Evolutionary conservation across 2,329 filamentous ascomycete species (phyloP).

Genomic region (Arthroderma sp.): DNA sequence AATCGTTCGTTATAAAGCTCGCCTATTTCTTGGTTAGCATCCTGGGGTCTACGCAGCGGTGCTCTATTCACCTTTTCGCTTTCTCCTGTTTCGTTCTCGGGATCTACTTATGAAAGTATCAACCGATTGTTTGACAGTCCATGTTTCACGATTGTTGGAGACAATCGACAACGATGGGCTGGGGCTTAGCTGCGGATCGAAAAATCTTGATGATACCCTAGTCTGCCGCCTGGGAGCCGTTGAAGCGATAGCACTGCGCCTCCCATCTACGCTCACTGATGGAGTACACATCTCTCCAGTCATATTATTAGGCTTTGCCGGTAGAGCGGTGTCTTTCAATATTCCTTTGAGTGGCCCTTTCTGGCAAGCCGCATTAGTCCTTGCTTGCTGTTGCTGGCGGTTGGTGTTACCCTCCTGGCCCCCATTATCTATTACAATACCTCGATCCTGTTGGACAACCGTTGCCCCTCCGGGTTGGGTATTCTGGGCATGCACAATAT

Average conservation of each 20-base stretch:
- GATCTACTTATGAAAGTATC: slow-evolving; percentile 9
- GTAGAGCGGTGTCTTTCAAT: slow-evolving; percentile 7
- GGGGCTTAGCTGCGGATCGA: slow-evolving; percentile 19
- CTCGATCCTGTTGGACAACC: too few species aligned
- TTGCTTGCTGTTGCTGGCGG: too few species aligned
- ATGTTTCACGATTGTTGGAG: slow-evolving; percentile 3
- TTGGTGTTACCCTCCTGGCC: too few species aligned
- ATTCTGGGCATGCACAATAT: too few species aligned
- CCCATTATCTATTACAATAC: too few species aligned
- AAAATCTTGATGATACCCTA: slow-evolving; percentile 13
- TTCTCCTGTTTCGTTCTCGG: slow-evolving; percentile 12
- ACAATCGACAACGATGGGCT: slow-evolving; percentile 7
- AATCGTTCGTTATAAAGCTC: slow-evolving; percentile 10
- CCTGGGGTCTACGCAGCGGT: neutral
- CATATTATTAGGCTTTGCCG: neutral
- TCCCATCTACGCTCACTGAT: slow-evolving; percentile 6
- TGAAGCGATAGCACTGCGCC: slow-evolving; percentile 3
- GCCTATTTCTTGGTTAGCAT: neutral
- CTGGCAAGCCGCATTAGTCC: too few species aligned
- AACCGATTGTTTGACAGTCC: slow-evolving; percentile 6
- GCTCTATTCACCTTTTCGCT: slow-evolving; percentile 16
- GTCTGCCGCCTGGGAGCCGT: slow-evolving; percentile 9
- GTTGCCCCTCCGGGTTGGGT: too few species aligned
- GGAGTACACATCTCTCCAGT: slow-evolving; percentile 6
- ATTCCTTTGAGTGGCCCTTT: slow-evolving; percentile 6